Conservation (phyloP, 768 basidiomycete species). For the Mycena rosella region DNA sequence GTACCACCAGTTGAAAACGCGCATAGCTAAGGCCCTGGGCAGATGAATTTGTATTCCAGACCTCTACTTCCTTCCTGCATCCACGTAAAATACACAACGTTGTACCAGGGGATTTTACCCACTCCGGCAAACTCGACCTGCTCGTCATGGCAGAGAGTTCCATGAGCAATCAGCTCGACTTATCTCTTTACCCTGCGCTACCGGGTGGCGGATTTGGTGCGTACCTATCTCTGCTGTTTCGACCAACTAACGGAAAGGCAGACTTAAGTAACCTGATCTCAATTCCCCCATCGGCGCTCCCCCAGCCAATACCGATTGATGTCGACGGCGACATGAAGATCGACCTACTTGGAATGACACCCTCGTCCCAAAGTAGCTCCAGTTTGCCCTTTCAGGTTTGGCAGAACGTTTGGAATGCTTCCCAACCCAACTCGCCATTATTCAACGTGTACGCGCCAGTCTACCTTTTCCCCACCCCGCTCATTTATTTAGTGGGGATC, state of each 20-base stretch:
- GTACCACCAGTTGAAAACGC: conserved; percentile 33
- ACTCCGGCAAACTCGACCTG: conserved; percentile 91
- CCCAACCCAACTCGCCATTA: conserved; percentile 61
- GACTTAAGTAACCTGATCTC: conserved; percentile 59
- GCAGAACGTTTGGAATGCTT: conserved; percentile 84
- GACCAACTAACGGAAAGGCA: conserved; percentile 34
- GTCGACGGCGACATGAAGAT: conserved; percentile 90
- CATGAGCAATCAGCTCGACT: conserved; percentile 64
- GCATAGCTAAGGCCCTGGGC: conserved; percentile 19
- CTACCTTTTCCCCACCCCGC: background rate
- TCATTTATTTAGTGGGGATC: conserved; percentile 58
- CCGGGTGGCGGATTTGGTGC: conserved; percentile 76
- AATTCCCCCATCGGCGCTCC: conserved; percentile 72
- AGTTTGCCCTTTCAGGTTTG: conserved; percentile 71
- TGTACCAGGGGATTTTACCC: conserved; percentile 93
- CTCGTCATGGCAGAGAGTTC: conserved; percentile 84
- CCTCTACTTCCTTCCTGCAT: conserved; percentile 67
- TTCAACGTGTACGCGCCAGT: conserved; percentile 71
- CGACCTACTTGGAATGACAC: conserved; percentile 81
- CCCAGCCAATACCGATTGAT: conserved; percentile 91
- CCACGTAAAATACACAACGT: conserved; percentile 77
- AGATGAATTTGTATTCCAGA: conserved; percentile 73
- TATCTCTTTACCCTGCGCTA: conserved; percentile 79
- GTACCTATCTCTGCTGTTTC: conserved; percentile 34
- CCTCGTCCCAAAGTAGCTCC: conserved; percentile 50